These are phyloP conservation scores for Peziza echinospora DNA, from an alignment of 495 filamentous ascomycete species.

Conservation along the genomic window DNA sequence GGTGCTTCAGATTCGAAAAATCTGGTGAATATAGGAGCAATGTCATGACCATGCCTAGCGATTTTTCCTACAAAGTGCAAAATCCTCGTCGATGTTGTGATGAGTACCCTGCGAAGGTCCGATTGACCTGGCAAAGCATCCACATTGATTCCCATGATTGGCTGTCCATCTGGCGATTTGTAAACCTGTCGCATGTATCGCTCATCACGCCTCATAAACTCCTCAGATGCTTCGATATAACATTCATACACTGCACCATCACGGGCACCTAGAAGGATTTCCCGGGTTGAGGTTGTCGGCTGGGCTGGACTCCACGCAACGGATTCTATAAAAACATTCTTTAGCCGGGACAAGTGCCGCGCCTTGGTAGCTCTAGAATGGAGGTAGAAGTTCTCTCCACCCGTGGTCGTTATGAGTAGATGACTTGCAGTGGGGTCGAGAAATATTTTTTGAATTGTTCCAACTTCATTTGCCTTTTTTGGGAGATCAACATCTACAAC, in stretches of 20 bases:
- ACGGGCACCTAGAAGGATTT: constrained; percentile 78
- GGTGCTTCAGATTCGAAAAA: constrained; percentile 59
- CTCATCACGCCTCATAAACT: constrained; percentile 89
- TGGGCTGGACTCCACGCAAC: constrained; percentile 92
- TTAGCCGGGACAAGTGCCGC: constrained; percentile 57
- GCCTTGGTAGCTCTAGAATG: constrained; percentile 83
- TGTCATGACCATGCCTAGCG: constrained; percentile 49
- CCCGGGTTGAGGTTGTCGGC: constrained; percentile 82
- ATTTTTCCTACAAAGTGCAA: constrained; percentile 59
- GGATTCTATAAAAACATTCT: constrained; percentile 67
- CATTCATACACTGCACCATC: constrained; percentile 91
- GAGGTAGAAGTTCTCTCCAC: constrained; percentile 92
- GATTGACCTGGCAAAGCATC: constrained; percentile 40
- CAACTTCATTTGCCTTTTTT: constrained; percentile 73
- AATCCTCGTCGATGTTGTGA: constrained; percentile 53
- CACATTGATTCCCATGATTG: constrained; percentile 61
- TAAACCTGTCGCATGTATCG: constrained; percentile 68
- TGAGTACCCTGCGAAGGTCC: constrained; percentile 52
- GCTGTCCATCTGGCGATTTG: constrained; percentile 50
- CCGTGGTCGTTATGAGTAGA: constrained; percentile 70
- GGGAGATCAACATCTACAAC: constrained; percentile 53
- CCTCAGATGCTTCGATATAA: constrained; percentile 80
- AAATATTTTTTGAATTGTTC: constrained; percentile 84
- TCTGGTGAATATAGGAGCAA: constrained; percentile 58
- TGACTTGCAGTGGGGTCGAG: constrained; percentile 92